Base-by-base conservation (phyloP, 306 rosid genomes). In the Abrus precatorius region DNA sequence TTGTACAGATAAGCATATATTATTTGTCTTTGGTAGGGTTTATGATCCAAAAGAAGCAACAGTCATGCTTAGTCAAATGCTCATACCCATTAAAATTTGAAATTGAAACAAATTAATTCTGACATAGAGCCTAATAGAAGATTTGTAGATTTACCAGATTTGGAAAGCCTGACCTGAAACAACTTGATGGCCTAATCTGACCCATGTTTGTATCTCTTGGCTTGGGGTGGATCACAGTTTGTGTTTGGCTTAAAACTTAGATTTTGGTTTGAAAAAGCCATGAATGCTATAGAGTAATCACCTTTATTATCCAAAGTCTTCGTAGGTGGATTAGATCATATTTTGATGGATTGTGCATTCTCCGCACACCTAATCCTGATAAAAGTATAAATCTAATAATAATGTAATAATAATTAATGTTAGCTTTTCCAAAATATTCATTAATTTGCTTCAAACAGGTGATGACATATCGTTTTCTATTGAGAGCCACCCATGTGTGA, bases 401-500 rank as follows among this genome's bases (percentile, higher is more conserved):
- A 62, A 54, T 43, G 45, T 7, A 14, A 52, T 27, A 72, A 77
- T 65, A 47, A 57, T 66, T 14, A 44, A 45, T 67, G 63, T 4
- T 1, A 33, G 2, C 55, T 28, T 47, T 66, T 56, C 64, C 29
- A 75, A 52, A 45, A 20, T 74, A 34, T 55, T 54, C 43, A 56
- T 74, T 13, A 38, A 66, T 34, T 48, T 82, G 48, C 56, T 41
- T 63, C 50, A 74, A 43, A 77, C 66, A 72, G 34, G 14, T 52
- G 45, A 45, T 56, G 44, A 41, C 77, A 28, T 57, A n/a, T 10
- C n/a, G 69, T 62, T 80, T 80, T 80, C 20, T 14, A 34, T 72
- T 80, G 67, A 72, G 59, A 54, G 59, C 47, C 63, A 66, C 54
- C 66, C 72, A 57, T 82, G 76, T 27, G 48, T 74, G 28, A 65